Percentiles rank a stretch among this genome's conserved stretches.
Conservation (phyloP, 495 filamentous ascomycete species). For the Penicillium daleae region DNA sequence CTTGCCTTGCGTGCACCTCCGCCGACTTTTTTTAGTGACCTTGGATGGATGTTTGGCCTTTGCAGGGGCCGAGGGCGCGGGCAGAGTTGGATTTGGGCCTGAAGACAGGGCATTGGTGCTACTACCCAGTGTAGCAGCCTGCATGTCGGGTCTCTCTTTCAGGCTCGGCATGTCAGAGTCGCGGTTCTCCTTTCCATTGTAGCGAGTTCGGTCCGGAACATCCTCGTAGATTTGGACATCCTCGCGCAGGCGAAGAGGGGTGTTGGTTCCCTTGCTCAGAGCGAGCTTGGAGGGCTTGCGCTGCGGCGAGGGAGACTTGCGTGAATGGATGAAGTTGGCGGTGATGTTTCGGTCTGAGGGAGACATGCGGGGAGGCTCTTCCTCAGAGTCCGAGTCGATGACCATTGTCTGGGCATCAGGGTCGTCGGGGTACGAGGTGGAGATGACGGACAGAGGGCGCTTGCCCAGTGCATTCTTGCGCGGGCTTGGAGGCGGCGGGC, state of each 20-base stretch:
- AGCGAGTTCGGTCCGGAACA: slow-evolving; percentile 28
- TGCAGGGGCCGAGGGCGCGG: slow-evolving; percentile 11
- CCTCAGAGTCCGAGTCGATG: slow-evolving; percentile 34
- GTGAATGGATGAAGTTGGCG: slow-evolving; percentile 33
- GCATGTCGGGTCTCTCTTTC: slow-evolving; percentile 19
- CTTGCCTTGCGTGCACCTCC: slow-evolving; percentile 31
- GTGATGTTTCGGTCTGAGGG: slow-evolving; percentile 49
- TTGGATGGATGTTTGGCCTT: slow-evolving; percentile 13
- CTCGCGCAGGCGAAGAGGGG: slow-evolving; percentile 33
- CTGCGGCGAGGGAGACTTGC: slow-evolving; percentile 19
- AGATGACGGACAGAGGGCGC: slow-evolving; percentile 48
- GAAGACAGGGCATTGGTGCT: neutral
- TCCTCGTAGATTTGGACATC: slow-evolving; percentile 49
- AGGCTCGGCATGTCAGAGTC: slow-evolving; percentile 9
- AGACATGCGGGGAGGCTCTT: slow-evolving; percentile 3
- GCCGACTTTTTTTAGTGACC: slow-evolving; percentile 28
- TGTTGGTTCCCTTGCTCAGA: slow-evolving; percentile 29
- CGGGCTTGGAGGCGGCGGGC: slow-evolving; percentile 33
- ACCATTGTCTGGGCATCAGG: slow-evolving; percentile 30
- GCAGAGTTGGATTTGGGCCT: slow-evolving; percentile 2
- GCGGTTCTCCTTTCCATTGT: slow-evolving; percentile 42
- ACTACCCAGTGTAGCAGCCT: slow-evolving; percentile 5
- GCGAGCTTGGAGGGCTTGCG: slow-evolving; percentile 42
- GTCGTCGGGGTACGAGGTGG: slow-evolving; percentile 33
- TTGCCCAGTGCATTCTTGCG: slow-evolving; percentile 44